Conservation (phyloP, 192 early-diverging fungal genomes). For the Dissophora ornata region DNA sequence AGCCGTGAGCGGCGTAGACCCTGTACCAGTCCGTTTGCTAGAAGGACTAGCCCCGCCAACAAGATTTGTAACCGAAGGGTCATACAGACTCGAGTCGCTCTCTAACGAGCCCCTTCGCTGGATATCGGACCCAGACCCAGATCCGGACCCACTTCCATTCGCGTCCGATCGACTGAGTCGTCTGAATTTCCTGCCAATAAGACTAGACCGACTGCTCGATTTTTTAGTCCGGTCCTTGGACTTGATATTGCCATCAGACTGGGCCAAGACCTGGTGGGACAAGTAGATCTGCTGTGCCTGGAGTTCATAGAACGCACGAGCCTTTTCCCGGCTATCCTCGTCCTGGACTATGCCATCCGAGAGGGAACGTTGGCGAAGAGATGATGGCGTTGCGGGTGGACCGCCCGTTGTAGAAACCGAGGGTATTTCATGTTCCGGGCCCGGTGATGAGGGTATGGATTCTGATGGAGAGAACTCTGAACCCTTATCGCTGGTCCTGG, state of each 20-base stretch:
- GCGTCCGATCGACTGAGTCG: conserved; percentile 33
- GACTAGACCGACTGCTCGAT: conserved; percentile 34
- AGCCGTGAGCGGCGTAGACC: conserved; percentile 32
- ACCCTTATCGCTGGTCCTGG: conserved; percentile 26
- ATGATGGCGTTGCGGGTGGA: conserved; percentile 3
- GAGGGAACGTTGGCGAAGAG: conserved; percentile 9
- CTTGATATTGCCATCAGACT: conserved; percentile 14
- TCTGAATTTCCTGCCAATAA: conserved; percentile 40
- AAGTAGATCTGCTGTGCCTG: conserved; percentile 43
- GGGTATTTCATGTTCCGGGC: not conserved
- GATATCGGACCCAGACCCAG: conserved; percentile 3
- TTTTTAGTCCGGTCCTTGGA: conserved; percentile 40
- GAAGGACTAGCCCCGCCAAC: not conserved
- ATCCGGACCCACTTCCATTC: not conserved
- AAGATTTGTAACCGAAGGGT: conserved; percentile 1
- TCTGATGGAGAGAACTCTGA: conserved; percentile 11
- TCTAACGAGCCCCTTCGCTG: conserved; percentile 22
- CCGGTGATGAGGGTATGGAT: conserved; percentile 32
- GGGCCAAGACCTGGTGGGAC: conserved; percentile 27
- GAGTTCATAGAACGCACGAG: conserved; percentile 39
- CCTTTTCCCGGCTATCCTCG: conserved; percentile 29
- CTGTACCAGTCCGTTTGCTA: conserved; percentile 37
- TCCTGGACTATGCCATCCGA: conserved; percentile 28
- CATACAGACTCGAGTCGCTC: conserved; percentile 4
- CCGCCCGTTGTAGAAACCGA: conserved; percentile 3